Percentiles rank a stretch among this genome's conserved stretches.
Conservation (phyloP, 768 basidiomycete species). For the Lactarius indigo region DNA sequence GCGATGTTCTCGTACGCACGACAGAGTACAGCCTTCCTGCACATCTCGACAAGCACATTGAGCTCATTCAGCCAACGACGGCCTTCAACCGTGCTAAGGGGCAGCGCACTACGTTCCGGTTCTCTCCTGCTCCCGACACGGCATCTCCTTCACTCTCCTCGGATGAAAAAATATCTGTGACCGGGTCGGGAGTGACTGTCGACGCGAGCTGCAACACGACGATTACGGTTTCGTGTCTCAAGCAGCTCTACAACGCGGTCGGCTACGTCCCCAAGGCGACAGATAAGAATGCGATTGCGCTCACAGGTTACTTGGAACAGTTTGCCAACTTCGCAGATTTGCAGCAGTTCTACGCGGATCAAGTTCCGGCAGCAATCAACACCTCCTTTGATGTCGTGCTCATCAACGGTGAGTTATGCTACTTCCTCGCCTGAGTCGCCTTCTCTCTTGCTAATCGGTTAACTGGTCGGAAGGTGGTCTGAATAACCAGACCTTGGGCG, state of each 20-base stretch:
- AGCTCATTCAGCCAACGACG: constrained; percentile 64
- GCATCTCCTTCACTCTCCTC: neutral
- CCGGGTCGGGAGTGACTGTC: constrained; percentile 19
- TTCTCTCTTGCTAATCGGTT: neutral
- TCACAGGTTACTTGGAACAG: constrained; percentile 37
- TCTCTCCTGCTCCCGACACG: neutral
- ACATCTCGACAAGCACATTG: constrained; percentile 50
- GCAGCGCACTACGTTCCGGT: constrained; percentile 39
- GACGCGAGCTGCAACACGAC: constrained; percentile 36
- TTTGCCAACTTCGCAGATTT: constrained; percentile 34
- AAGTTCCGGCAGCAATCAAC: constrained; percentile 33
- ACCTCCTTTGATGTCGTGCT: constrained; percentile 52
- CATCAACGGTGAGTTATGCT: constrained; percentile 41
- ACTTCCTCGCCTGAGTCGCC: no score
- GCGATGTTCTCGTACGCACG: constrained; percentile 54
- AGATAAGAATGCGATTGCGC: constrained; percentile 33
- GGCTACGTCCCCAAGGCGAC: constrained; percentile 29
- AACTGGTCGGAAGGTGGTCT: constrained; percentile 39
- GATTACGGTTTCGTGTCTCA: constrained; percentile 36
- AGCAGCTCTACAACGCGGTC: constrained; percentile 36
- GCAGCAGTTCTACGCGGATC: constrained; percentile 33
- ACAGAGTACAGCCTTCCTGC: constrained; percentile 57
- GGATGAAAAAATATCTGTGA: neutral
- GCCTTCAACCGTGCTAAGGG: constrained; percentile 49
- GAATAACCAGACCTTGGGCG: constrained; percentile 51